Evolutionary conservation across 257 asterid genomes (phyloP).

Genomic region (Datura wrightii): DNA sequence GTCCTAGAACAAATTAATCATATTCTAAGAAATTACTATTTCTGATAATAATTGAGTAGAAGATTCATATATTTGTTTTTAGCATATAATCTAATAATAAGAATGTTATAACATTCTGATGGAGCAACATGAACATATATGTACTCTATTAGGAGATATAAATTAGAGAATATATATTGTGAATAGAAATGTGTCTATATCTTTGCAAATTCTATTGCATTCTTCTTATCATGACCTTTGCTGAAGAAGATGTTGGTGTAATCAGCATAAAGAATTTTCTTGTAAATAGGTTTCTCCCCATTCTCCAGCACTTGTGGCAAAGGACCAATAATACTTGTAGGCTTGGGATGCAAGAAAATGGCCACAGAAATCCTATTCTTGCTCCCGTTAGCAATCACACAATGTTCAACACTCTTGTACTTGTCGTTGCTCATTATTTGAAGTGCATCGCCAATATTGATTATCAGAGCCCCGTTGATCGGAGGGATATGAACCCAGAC

Average conservation of each 20-base stretch:
- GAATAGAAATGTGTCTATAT: neutral
- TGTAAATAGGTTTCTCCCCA: constrained; percentile 39
- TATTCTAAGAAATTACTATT: no score
- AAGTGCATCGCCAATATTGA: constrained; percentile 43
- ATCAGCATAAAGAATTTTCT: constrained; percentile 35
- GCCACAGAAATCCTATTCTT: constrained; percentile 40
- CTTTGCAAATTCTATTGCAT: constrained; percentile 42
- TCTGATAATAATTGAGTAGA: no score
- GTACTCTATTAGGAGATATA: no score
- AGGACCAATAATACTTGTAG: constrained; percentile 37
- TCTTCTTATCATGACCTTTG: constrained; percentile 44
- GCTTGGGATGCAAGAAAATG: constrained; percentile 38
- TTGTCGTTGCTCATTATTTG: constrained; percentile 40
- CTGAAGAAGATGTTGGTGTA: constrained; percentile 42
- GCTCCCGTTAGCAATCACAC: constrained; percentile 38
- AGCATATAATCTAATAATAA: no score
- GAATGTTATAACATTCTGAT: no score
- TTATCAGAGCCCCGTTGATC: constrained; percentile 36
- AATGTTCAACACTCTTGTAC: constrained; percentile 44
- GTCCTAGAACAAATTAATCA: no score
- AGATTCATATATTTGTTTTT: no score
- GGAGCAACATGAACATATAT: no score
- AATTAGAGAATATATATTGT: no score
- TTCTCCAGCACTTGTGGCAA: constrained; percentile 32
- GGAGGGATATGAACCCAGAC: constrained; percentile 45